Conservation (phyloP, 2,329 filamentous ascomycete genomes). For the Monilinia polystroma region DNA sequence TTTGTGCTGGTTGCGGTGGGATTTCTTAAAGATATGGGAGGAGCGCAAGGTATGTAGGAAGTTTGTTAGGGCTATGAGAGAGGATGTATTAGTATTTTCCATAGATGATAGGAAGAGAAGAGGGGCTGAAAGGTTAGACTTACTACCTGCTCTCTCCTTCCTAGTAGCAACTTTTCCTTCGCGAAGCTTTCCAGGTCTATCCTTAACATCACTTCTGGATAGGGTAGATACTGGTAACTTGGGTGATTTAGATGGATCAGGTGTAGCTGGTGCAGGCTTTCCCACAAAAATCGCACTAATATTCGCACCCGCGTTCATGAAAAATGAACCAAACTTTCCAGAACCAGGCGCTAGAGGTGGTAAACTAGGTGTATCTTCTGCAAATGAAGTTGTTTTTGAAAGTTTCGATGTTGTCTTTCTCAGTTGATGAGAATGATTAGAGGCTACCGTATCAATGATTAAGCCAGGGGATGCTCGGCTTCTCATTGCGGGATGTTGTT, state of each 20-base stretch:
- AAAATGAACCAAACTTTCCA: not conserved
- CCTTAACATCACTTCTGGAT: not conserved
- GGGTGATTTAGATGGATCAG: not conserved
- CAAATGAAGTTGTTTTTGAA: not conserved
- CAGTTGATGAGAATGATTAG: not conserved
- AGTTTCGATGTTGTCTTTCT: not conserved
- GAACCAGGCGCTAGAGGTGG: not conserved
- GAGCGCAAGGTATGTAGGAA: not conserved
- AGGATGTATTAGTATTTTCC: not conserved
- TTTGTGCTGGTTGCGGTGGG: not conserved
- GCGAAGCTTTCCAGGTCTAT: not conserved
- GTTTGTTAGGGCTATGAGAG: not conserved
- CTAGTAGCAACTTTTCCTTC: not conserved
- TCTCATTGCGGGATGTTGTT: not conserved
- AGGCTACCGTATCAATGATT: not conserved
- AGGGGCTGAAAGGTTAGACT: not conserved
- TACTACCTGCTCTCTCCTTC: slow-evolving; percentile 2
- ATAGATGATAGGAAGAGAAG: not conserved
- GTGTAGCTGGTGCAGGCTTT: not conserved
- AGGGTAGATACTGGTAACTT: not conserved
- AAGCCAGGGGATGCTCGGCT: not conserved
- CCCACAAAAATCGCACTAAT: slow-evolving; percentile 13
- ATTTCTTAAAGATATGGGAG: slow-evolving; percentile 4
- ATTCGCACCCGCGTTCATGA: slow-evolving; percentile 9
- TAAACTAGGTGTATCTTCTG: not conserved